Evolutionary conservation across 148 eudicot genomes (phyloP), one percentile per base, ranked within the genome.

Genomic region (Bassia scoparia): DNA sequence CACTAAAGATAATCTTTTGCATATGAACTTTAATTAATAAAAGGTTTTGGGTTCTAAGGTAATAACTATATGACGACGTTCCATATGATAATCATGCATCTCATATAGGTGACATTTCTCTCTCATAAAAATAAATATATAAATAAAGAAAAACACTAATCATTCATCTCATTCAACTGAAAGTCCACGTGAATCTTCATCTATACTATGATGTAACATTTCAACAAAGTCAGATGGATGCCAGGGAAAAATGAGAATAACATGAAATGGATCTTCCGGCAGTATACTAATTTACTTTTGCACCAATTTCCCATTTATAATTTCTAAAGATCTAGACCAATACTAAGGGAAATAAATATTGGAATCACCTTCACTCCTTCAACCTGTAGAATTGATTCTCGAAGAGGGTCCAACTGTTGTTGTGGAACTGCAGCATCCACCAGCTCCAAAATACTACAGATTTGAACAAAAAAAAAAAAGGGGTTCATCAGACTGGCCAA

Each of bases 401-500:
- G 86, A 80, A 82, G 79, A 74, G 87, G 91, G 68, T 96, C 92
- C 87, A 96, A 81, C 55, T 76, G 67, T 49, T 87, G 77, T 26
- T 85, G 83, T n/a, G 97, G 96, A 61, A 92, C 68, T 43, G 99
- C 99, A 72, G 99, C 99, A 89, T 96, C 99, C 59, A 96, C 99
- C 81, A 96, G 83, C 83, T 96, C 99, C 89, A 96, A 68, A 70
- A 96, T 63, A 81, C 97, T 90, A 65, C 23, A 72, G 10, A 30
- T 71, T 61, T 59, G 73, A 71, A 65, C 72, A 60, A 38, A 13
- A 60, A 65, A 60, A 38, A 7, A 71, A n/a, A 44, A 33, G 21
- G 71, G 53, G 56, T 43, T 55, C 33, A 56, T n/a, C 37, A 72
- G 49, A 43, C 58, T 43, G 67, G 18, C 64, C 61, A 76, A 29